Percentiles rank a stretch among this genome's conserved stretches.
Conservation (phyloP, 2,329 filamentous ascomycete genomes). For the Bipolaris gigantea region DNA sequence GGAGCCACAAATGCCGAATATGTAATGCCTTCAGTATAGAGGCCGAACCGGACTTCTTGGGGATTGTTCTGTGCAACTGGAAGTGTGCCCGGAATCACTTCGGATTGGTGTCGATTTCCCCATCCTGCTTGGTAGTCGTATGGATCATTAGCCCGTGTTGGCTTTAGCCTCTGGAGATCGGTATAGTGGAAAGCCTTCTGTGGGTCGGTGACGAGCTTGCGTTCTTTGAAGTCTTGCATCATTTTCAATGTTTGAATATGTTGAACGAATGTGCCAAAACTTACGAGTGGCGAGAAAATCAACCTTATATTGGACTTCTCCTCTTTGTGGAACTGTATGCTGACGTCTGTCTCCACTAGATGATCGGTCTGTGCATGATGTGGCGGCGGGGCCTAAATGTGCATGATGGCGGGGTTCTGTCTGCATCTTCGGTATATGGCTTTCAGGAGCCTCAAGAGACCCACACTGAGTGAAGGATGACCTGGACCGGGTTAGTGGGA, state of each 20-base stretch:
- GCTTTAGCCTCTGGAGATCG: slow-evolving; percentile 44
- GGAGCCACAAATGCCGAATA: slow-evolving; percentile 51
- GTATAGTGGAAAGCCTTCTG: slow-evolving; percentile 45
- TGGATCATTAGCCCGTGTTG: slow-evolving; percentile 44
- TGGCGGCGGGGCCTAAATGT: slow-evolving; percentile 36
- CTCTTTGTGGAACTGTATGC: slow-evolving; percentile 19
- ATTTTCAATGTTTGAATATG: slow-evolving; percentile 9
- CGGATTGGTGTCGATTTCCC: slow-evolving; percentile 46
- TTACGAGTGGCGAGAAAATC: slow-evolving; percentile 13
- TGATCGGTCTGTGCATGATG: slow-evolving; percentile 36
- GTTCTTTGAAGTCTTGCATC: slow-evolving; percentile 42
- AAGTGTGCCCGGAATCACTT: slow-evolving; percentile 49
- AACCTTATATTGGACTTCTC: slow-evolving; percentile 35
- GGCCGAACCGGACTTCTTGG: slow-evolving; percentile 48
- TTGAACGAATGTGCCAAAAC: slow-evolving; percentile 4
- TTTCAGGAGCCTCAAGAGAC: slow-evolving; percentile 19
- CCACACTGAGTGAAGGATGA: slow-evolving; percentile 16
- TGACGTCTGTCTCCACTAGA: slow-evolving; percentile 37
- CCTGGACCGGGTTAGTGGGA: slow-evolving; percentile 27
- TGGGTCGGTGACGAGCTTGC: slow-evolving; percentile 41
- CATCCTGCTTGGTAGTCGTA: slow-evolving; percentile 46
- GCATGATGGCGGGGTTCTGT: slow-evolving; percentile 34
- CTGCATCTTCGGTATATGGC: slow-evolving; percentile 17
- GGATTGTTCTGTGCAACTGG: slow-evolving; percentile 50
- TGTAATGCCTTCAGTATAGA: slow-evolving; percentile 53